Percentiles rank a stretch among this genome's conserved stretches.
phyloP scores from a whole-genome alignment of 73 alveolate species.

The Paramecium sonneborni region DNA sequence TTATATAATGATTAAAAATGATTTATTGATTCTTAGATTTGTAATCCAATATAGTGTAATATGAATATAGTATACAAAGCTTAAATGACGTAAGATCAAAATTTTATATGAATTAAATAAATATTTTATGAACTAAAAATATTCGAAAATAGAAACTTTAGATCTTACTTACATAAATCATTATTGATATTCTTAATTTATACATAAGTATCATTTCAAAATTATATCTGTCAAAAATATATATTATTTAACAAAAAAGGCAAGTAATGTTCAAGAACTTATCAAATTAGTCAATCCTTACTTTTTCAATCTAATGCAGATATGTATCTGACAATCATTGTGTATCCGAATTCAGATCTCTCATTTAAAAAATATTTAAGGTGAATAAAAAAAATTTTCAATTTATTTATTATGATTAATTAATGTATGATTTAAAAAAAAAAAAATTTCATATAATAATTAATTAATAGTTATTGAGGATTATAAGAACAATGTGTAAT shows the following conservation, averaged over 20 bases:
- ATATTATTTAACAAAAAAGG: not conserved
- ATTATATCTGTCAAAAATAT: not conserved
- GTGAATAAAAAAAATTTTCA: not conserved
- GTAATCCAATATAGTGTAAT: not conserved
- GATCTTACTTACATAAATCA: not conserved
- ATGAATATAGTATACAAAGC: conserved; percentile 10
- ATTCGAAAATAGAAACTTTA: not conserved
- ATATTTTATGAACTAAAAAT: not conserved
- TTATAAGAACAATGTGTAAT: not conserved
- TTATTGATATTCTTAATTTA: not conserved
- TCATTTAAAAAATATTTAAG: not conserved
- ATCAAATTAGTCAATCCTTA: not conserved
- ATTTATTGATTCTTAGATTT: not conserved
- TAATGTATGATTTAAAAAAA: not conserved
- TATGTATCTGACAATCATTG: not conserved
- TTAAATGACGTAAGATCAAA: conserved; percentile 1
- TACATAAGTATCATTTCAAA: not conserved
- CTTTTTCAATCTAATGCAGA: not conserved
- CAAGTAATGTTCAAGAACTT: not conserved
- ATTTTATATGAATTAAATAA: not conserved
- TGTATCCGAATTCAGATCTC: not conserved
- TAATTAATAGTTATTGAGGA: not conserved
- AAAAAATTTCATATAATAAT: not conserved
- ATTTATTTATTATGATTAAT: not conserved
- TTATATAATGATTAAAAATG: conserved; percentile 5